Evolutionary conservation across 176 grass and related monocot species (phyloP), one percentile per base, ranked within the genome.

Genomic region (Chloris gayana): DNA sequence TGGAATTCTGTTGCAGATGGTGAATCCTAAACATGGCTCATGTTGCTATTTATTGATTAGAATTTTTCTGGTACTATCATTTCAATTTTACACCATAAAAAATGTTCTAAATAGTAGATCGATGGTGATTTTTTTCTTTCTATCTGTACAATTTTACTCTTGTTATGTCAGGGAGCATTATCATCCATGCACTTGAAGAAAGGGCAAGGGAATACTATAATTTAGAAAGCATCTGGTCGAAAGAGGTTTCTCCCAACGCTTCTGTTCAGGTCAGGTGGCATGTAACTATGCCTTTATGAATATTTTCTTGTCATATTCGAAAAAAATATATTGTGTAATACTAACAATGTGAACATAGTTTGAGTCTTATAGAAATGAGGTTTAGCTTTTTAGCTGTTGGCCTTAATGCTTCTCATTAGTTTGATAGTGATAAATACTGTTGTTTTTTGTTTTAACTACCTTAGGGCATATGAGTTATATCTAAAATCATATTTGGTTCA

Each of bases 131-230:
- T 26, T 26, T 30, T 64, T 22, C 37, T 71, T 25, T n/a, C 37
- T 17, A 38, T 44, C 35, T 9, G 2, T 78, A 19, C 31, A 50
- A 50, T n/a, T 15, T 41, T 24, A n/a, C n/a, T n/a, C n/a, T n/a
- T n/a, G 60, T 79, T 73, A 29, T 83, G 7, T 71, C 77, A 98
- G 95, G 95, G 85, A 92, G 81, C 57, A 91, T 98, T 49, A 86
- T 98, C 74, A 82, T 98, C 82, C 95, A 98, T 38, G 92, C 90
- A 19, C 92, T 98, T 80, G 95, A 98, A 84, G 95, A 98, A 83
- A 98, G 89, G 75, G 95, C 95, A 51, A 98, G 95, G 69, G 88
- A 85, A 47, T 98, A 98, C 27, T 98, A 98, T 84, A 89, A 98
- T 89, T 84, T 98, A 82, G 95, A 98, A 87, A 89, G 88, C 47